Base-by-base conservation (phyloP, 116 monocot species). In the Phalaenopsis hybrid region DNA sequence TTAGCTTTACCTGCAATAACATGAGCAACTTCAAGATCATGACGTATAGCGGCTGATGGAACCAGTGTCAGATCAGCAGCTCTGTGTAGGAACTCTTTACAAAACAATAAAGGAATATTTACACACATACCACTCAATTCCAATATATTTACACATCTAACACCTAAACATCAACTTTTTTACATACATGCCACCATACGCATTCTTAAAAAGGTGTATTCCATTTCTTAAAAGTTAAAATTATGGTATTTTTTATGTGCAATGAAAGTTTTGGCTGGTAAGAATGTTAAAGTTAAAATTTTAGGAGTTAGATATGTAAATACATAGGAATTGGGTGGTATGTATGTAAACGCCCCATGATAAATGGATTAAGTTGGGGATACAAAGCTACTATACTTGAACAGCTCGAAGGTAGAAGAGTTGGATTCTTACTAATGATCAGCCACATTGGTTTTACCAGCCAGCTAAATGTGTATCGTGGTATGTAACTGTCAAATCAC, bases 31-130 rank as follows among this genome's bases (percentile, higher is more conserved):
- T 87, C 81, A 74, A 98, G 93, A 79, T 98, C 98, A 83, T 77
- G 90, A 44, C 86, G 85, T 28, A 98, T 93, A 34, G 94, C 93
- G 65, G 88, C 84, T 48, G 98, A 98, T 75, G 93, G 92, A 57
- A 98, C 98, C 67, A 98, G 76, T 17, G 98, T 98, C 65, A 98
- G 93, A 82, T 98, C 95, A 75, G 98, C 98, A 74, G 90, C 83
- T 80, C 95, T 81, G 58, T 98, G 98, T 65, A 94, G 93, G 59
- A 94, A 95, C 79, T 87, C 96, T 96, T 58, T 23, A 52, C 72
- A 46, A 55, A 18, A 33, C 21, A 79, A 5, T 44, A 55, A 33
- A 43, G 9, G 41, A 5, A 55, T 57, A 57, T 6, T 57, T 28
- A 15, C 31, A 33, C 43, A 80, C 28, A n/a, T 28, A 75, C 8